phyloP scores from a whole-genome alignment of 2,329 filamentous ascomycete species.

The Aspergillus fijiensis region DNA sequence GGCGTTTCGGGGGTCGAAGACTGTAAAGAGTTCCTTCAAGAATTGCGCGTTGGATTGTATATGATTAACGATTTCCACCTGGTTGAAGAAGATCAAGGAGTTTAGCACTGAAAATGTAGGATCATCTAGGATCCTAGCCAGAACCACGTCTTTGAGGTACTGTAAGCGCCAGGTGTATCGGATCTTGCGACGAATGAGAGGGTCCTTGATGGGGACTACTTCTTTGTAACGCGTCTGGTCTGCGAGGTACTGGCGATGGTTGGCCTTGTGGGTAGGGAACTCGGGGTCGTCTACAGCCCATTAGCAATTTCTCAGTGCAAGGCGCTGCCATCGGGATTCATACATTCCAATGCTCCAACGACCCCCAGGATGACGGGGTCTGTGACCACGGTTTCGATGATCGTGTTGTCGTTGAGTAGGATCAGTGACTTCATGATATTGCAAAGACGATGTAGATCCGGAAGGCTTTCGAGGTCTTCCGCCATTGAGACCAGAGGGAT shows the following conservation, averaged over 20 bases:
- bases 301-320: conserved; percentile 28
- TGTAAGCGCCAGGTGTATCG: conserved; percentile 94
- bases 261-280: conserved; percentile 95
- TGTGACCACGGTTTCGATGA: conserved; percentile 90
- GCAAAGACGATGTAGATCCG: conserved; percentile 86
- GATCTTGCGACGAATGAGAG: conserved; percentile 80
- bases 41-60: conserved; percentile 79
- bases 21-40: conserved; percentile 79
- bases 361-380: conserved; percentile 88
- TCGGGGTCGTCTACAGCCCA: conserved; percentile 74
- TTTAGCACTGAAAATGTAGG: conserved; percentile 97
- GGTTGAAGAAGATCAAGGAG: conserved; percentile 97
- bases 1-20: conserved; percentile 67
- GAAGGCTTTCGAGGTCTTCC: conserved; percentile 83
- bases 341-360: conserved; percentile 88
- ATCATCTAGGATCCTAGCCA: conserved; percentile 93
- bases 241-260: conserved; percentile 88
- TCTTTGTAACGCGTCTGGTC: conserved; percentile 92
- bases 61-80: conserved; percentile 95
- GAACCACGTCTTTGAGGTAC: conserved; percentile 97
- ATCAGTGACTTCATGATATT: conserved; percentile 98
- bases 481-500: conserved; percentile 83
- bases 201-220: conserved; percentile 87
- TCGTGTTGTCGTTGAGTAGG: conserved; percentile 86
- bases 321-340: conserved; percentile 22